A percentile compares a stretch with the other conserved stretches of the same genome.
Conservation (phyloP, 352 stramenopile species). For the Phytophthora europaea region DNA sequence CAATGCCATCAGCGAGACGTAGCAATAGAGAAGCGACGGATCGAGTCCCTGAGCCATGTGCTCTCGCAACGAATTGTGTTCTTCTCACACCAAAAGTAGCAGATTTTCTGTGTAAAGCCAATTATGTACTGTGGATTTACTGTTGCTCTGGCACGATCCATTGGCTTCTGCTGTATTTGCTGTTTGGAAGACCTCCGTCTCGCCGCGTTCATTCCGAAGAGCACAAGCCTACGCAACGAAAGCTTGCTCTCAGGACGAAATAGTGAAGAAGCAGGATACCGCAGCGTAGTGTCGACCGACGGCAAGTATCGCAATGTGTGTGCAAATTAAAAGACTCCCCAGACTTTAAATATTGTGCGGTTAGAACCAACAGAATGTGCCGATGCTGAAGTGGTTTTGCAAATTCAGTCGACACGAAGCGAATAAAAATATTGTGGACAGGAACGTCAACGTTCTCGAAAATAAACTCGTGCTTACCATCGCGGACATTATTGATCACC, state of each 20-base stretch:
- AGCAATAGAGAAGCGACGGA: constrained; percentile 19
- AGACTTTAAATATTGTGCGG: not conserved
- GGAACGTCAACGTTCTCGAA: too few species aligned
- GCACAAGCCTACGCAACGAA: constrained; percentile 7
- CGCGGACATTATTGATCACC: too few species aligned
- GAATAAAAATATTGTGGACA: too few species aligned
- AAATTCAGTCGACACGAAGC: constrained; percentile 21
- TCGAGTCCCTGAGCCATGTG: too few species aligned
- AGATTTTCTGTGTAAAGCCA: too few species aligned
- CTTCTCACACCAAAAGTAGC: too few species aligned
- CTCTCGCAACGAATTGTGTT: too few species aligned
- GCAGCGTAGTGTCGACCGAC: constrained; percentile 21
- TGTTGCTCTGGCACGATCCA: too few species aligned
- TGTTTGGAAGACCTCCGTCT: constrained; percentile 15
- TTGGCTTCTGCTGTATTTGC: constrained; percentile 31
- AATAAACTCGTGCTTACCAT: too few species aligned
- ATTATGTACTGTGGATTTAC: too few species aligned
- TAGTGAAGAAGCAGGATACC: constrained; percentile 5
- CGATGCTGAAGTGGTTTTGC: constrained; percentile 43
- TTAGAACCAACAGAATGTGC: constrained; percentile 28
- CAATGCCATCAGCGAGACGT: constrained; percentile 46
- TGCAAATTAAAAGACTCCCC: not conserved
- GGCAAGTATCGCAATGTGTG: constrained; percentile 42
- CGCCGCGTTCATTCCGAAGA: constrained; percentile 7
- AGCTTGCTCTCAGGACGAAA: not conserved